These are phyloP conservation scores for Cytospora piceicola DNA, from an alignment of 2,329 filamentous ascomycete genomes.

Conservation along the genomic window DNA sequence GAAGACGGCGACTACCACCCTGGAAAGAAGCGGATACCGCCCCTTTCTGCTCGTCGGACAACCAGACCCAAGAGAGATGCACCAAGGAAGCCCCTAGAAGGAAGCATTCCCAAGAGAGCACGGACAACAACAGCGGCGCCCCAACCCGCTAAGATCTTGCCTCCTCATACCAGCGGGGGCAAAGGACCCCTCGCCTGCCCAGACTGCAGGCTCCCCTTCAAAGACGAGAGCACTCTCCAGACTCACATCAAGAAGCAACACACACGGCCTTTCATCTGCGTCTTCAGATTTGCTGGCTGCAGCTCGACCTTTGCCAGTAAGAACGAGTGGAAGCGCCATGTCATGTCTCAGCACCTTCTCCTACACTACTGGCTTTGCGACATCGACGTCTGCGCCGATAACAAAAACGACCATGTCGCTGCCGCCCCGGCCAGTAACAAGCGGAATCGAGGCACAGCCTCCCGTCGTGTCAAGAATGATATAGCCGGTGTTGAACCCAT, in stretches of 20 bases:
- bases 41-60: constrained; percentile 3
- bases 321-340: constrained; percentile 96
- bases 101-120: constrained; percentile 16
- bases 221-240: constrained; percentile 49
- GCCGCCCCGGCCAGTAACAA: constrained; percentile 33
- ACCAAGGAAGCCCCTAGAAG: constrained; percentile 14
- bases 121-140: constrained; percentile 26
- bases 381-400: constrained; percentile 57
- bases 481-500: constrained; percentile 23
- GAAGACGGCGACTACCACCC: constrained; percentile 28
- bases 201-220: constrained; percentile 48
- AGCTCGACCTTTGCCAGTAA: constrained; percentile 73
- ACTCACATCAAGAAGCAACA: constrained; percentile 58
- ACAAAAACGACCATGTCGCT: constrained; percentile 37
- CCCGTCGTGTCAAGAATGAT: constrained; percentile 14
- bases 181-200: constrained; percentile 39
- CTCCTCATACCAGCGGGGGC: constrained; percentile 14
- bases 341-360: constrained; percentile 77
- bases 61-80: constrained; percentile 36
- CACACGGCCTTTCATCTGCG: constrained; percentile 71
- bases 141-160: constrained; percentile 24
- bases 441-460: constrained; percentile 22
- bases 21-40: constrained; percentile 2
- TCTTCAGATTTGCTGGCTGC: constrained; percentile 80
- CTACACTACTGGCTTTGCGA: constrained; percentile 77